Evolutionary conservation across 2,329 filamentous ascomycete genomes (phyloP), one percentile per base, ranked within the genome.

Genomic region (Rhynchosporium graminicola): DNA sequence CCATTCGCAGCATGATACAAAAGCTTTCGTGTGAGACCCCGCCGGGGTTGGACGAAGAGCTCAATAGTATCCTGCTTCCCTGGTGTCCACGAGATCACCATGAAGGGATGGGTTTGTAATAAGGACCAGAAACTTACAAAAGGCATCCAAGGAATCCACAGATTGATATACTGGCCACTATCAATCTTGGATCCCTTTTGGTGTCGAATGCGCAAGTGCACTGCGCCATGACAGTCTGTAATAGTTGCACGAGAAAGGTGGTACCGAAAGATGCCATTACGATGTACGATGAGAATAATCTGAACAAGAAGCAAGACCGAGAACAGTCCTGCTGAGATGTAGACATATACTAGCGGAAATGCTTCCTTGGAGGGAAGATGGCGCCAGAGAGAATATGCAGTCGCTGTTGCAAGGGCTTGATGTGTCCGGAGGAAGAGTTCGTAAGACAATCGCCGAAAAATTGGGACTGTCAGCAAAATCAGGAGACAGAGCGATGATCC

Each of bases 11-110:
- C 13, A 36, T 51, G 13, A 36, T 36, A 36, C 7, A 51, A 51
- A 51, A 51, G 29, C 29, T 51, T 36, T 36, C 31, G 48, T 10
- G 48, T 51, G 29, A 51, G 33, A 36, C 48, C 48, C 13, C 31
- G 7, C 29, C 31, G 48, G 29, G 48, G 48, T 51, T 51, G 3
- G 8, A 51, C 31, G 48, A 51, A 51, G 48, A 51, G 48, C 31
- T 51, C 28, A 33, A 50, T 33, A 4, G 13, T 50, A 33, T 50
- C 47, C 12, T 50, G 47, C 29, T 50, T 50, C 28, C 28, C 13
- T 33, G 5, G 10, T 33, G 12, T 33, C 28, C 47, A 50, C 10
- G 10, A 33, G 47, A 33, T 50, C 13, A 50, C 28, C 13, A 50
- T 33, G 13, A 50, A 50, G 12, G 28, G 28, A 50, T 50, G 28